A percentile compares a stretch with the other conserved stretches of the same genome.
Evolutionary conservation across 2,329 filamentous ascomycete genomes (phyloP).

Genomic region (Ophiostoma triangulosporum): DNA sequence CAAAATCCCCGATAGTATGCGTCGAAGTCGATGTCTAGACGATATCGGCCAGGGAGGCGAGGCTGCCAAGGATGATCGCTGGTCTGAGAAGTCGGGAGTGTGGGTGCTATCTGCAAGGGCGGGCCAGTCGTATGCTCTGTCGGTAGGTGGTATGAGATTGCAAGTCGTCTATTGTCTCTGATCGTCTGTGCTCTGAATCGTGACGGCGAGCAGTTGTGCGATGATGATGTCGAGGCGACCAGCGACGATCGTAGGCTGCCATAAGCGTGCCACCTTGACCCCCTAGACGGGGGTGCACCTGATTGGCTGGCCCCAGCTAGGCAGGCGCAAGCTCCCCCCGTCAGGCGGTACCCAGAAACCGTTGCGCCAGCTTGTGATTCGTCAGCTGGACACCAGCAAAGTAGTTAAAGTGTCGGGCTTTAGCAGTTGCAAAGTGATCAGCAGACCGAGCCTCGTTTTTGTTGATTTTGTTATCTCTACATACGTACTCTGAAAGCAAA

Average conservation of each 20-base stretch:
- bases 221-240: neutral
- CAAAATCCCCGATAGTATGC: too few relatives aligned
- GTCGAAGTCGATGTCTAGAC: neutral
- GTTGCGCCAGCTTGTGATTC: slow-evolving; percentile 5
- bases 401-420: too few relatives aligned
- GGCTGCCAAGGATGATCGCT: neutral
- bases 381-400: slow-evolving; percentile 1
- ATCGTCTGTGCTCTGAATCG: neutral
- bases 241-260: neutral
- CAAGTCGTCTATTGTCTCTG: neutral
- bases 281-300: neutral
- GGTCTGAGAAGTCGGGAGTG: neutral
- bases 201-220: neutral
- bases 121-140: neutral
- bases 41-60: neutral
- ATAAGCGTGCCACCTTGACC: slow-evolving; percentile 1
- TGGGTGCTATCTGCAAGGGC: neutral
- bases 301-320: slow-evolving; percentile 1
- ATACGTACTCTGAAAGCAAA: too few relatives aligned
- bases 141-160: neutral
- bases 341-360: neutral
- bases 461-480: too few relatives aligned
- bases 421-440: too few relatives aligned
- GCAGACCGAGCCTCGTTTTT: too few relatives aligned
- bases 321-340: neutral